Base-by-base conservation (phyloP, 495 filamentous ascomycete species). In the Aspergillus cavernicola region DNA sequence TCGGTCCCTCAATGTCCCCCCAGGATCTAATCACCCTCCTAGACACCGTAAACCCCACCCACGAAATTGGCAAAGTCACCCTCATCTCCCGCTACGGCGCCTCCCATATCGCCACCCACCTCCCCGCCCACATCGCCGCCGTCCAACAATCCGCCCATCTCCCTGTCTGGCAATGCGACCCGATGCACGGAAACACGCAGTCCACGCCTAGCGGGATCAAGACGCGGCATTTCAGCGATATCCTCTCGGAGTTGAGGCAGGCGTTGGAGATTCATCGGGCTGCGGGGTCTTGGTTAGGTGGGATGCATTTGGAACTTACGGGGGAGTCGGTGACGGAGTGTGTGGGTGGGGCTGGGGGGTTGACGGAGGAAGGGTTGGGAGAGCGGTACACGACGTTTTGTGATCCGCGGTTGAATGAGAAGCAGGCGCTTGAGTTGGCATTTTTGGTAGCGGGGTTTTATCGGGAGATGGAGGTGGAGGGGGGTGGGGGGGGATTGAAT, bases 261-360 rank as follows among this genome's bases (percentile, higher is more conserved):
- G 87, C 90, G 3, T 72, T 97, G 47, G 72, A 79, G 53, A 91
- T 97, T 52, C 95, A 98, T 60, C 84, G 86, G 54, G 81, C 90
- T 46, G 76, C 89, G 22, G 83, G 86, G 26, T 90, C 86, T 44
- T 90, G 88, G 65, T 80, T 98, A 0, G 95, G 95, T 50, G 93
- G 93, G 45, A 88, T 97, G 62, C 93, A 98, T 72, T 75, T 98
- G 15, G 93, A 98, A 69, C 67, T 97, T 22, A 98, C 93, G 0
- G 93, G 93, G 11, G 93, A 98, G 55, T 87, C 90, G 23, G 93
- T 98, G 15, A 98, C 93, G 4, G 93, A 98, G 74, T 98, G 93
- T 65, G 79, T 92, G 0, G 93, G 95, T 51, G 93, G 95, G 19
- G 92, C 89, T 45, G 89, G 87, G 62, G 88, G 88, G 0, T 73